phyloP scores from a whole-genome alignment of 164 flowering plant genomes.

The Berberis thunbergii region DNA sequence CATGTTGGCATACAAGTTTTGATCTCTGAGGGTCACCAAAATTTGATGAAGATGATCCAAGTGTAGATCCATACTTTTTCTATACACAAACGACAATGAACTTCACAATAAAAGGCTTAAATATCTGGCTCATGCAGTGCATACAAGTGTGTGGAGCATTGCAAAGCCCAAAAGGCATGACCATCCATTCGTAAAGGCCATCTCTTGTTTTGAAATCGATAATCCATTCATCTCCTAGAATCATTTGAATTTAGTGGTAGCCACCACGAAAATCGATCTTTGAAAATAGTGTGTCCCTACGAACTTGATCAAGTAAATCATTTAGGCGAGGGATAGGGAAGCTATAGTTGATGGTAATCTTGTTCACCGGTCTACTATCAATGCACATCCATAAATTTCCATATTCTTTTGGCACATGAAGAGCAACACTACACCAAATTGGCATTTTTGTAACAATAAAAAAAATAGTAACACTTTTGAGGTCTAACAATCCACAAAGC shows the following conservation, averaged over 20 bases:
- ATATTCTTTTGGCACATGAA: not conserved
- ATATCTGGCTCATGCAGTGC: not conserved
- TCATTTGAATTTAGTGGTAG: not conserved
- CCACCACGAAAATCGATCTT: slow-evolving; percentile 1
- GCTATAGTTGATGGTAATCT: not conserved
- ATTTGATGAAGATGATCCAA: too few relatives aligned
- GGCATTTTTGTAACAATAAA: too few relatives aligned
- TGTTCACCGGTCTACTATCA: not conserved
- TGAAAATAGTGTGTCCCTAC: not conserved
- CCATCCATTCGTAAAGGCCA: too few relatives aligned
- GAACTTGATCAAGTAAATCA: not conserved
- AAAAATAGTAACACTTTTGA: too few relatives aligned
- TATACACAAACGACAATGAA: too few relatives aligned
- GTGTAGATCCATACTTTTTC: too few relatives aligned
- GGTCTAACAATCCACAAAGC: too few relatives aligned
- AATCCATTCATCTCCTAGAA: not conserved
- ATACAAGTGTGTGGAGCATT: not conserved
- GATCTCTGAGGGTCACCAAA: too few relatives aligned
- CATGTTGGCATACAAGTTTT: too few relatives aligned
- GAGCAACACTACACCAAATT: not conserved
- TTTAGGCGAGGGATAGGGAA: slow-evolving; percentile 1
- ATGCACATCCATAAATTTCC: not conserved
- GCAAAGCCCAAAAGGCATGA: not conserved
- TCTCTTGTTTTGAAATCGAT: too few relatives aligned
- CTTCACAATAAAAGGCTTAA: not conserved